phyloP scores from a whole-genome alignment of 2,329 filamentous ascomycete genomes.

The Hypoxylon sp. region DNA sequence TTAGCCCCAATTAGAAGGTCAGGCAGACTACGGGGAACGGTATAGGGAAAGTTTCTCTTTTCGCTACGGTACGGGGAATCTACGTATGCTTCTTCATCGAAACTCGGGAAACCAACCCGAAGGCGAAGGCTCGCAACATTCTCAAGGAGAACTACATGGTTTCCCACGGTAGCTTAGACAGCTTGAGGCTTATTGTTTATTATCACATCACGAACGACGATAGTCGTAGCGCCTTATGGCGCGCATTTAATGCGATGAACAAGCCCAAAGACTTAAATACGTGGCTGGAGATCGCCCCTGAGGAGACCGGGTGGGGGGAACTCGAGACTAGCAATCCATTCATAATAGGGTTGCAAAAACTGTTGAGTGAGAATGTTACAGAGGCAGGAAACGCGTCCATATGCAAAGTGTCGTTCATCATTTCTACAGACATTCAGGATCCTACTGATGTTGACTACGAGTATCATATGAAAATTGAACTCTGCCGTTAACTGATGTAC shows the following conservation, averaged over 20 bases:
- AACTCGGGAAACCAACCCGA: background rate
- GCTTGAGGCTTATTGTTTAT: background rate
- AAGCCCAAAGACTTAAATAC: background rate
- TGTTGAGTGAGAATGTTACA: constrained; percentile 7
- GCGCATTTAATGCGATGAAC: background rate
- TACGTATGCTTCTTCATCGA: background rate
- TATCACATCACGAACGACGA: background rate
- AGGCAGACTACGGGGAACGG: background rate
- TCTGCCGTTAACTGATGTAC: background rate
- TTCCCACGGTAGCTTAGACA: background rate
- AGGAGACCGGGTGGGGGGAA: constrained; percentile 13
- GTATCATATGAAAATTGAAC: background rate
- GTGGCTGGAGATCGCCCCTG: background rate
- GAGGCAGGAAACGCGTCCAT: background rate
- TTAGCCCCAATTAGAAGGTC: background rate
- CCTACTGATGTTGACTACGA: background rate
- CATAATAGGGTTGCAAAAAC: constrained; percentile 14
- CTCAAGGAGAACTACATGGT: background rate
- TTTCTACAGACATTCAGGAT: background rate
- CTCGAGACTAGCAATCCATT: constrained; percentile 11
- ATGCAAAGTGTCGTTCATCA: background rate
- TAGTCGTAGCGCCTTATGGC: background rate
- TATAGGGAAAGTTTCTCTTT: background rate
- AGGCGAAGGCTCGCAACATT: background rate
- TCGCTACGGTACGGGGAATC: background rate